Evolutionary conservation across 768 basidiomycete genomes (phyloP).

Genomic region (Leccinum sublutescens): DNA sequence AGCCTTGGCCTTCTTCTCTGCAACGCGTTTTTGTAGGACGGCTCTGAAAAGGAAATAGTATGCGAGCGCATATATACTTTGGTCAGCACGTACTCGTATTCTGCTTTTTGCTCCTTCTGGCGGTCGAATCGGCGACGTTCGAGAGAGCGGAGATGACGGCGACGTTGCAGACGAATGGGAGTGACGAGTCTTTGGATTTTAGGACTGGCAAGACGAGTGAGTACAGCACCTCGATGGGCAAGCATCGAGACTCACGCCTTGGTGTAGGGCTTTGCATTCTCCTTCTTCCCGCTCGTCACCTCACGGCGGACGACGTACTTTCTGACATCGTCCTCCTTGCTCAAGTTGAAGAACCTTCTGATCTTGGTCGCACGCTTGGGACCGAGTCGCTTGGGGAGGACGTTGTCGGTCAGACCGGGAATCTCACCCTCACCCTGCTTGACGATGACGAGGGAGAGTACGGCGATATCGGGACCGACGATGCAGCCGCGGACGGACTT

Average conservation of each 20-base stretch:
- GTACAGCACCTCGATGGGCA: neutral
- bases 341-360: conserved; percentile 94
- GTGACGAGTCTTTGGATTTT: conserved; percentile 98
- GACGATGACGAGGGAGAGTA: conserved; percentile 90
- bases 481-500: conserved; percentile 99
- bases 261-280: conserved; percentile 87
- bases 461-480: conserved; percentile 94
- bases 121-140: conserved; percentile 83
- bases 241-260: conserved; percentile 72
- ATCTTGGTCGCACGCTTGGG: conserved; percentile 99
- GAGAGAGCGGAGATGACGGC: conserved; percentile 87
- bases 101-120: conserved; percentile 94
- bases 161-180: conserved; percentile 92
- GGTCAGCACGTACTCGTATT: conserved; percentile 70
- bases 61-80: neutral
- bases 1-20: conserved; percentile 91
- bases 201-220: conserved; percentile 51
- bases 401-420: conserved; percentile 86
- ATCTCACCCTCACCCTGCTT: conserved; percentile 93
- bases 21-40: conserved; percentile 82
- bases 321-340: conserved; percentile 97
- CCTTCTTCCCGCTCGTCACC: conserved; percentile 87
- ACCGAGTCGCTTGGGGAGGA: conserved; percentile 93
- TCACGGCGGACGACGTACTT: conserved; percentile 95
- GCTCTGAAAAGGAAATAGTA: conserved; percentile 36